Evolutionary conservation across 306 rosid genomes (phyloP).

Genomic region (Fagus crenata): DNA sequence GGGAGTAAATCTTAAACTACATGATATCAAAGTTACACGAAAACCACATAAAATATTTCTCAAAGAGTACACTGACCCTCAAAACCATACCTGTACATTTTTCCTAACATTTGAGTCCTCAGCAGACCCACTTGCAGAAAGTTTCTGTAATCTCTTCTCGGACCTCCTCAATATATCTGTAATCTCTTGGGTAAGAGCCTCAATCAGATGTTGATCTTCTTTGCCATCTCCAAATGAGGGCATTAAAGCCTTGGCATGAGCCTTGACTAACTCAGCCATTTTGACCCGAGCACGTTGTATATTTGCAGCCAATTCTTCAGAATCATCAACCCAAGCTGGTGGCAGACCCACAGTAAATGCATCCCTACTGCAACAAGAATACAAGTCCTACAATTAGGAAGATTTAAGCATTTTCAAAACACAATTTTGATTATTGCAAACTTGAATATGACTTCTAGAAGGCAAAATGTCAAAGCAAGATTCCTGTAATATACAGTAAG

Average conservation of each 20-base stretch:
- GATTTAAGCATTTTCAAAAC: slow-evolving; percentile 16
- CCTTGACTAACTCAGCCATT: slow-evolving; percentile 65
- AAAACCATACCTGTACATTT: slow-evolving; percentile 69
- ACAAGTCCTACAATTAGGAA: slow-evolving; percentile 16
- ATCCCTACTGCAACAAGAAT: slow-evolving; percentile 49
- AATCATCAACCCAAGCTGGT: slow-evolving; percentile 84
- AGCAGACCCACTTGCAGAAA: slow-evolving; percentile 56
- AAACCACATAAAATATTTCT: not conserved
- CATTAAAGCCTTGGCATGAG: slow-evolving; percentile 69
- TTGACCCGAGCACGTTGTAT: slow-evolving; percentile 56
- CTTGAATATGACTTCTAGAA: slow-evolving; percentile 5
- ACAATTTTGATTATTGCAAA: not conserved
- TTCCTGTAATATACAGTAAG: not conserved
- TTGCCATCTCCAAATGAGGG: slow-evolving; percentile 75
- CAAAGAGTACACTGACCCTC: not conserved
- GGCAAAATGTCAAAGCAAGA: not conserved
- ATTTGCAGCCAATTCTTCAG: slow-evolving; percentile 60
- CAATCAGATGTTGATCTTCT: slow-evolving; percentile 65
- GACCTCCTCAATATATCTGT: slow-evolving; percentile 64
- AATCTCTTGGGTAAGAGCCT: slow-evolving; percentile 64
- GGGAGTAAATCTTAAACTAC: not conserved
- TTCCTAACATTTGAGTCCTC: slow-evolving; percentile 68
- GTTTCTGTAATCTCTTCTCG: slow-evolving; percentile 55
- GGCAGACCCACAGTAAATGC: slow-evolving; percentile 74
- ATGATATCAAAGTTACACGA: not conserved